phyloP scores from a whole-genome alignment of 345 rosid genomes.

The Brassica nigra region DNA sequence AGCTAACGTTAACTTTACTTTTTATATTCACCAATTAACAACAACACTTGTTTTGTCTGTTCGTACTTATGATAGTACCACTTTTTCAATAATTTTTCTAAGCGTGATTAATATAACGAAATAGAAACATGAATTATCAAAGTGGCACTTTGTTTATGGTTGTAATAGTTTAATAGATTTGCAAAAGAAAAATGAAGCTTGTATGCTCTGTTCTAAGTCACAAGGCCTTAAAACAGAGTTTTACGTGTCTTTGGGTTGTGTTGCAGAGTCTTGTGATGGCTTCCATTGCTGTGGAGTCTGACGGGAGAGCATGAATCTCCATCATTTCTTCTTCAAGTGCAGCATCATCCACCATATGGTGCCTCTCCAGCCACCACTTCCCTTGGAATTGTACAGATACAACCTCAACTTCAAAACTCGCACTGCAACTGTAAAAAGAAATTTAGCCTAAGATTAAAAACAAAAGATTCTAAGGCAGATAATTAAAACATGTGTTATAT shows the following conservation, averaged over 20 bases:
- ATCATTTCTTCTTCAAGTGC: no score
- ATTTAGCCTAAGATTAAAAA: no score
- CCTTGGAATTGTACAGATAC: no score
- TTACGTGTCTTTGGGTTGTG: constrained; percentile 31
- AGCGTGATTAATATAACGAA: no score
- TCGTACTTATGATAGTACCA: neutral
- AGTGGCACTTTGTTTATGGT: neutral
- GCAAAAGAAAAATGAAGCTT: neutral
- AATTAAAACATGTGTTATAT: no score
- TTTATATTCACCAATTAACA: neutral
- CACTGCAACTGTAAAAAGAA: no score
- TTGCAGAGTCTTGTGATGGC: constrained; percentile 51
- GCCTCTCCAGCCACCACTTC: no score
- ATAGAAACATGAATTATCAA: neutral
- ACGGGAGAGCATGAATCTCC: no score
- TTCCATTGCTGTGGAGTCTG: constrained; percentile 47
- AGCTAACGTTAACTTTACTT: neutral
- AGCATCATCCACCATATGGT: no score
- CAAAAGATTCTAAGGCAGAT: no score
- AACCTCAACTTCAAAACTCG: no score
- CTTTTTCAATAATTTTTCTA: no score
- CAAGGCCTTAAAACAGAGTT: neutral
- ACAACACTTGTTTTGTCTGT: neutral
- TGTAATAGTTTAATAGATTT: neutral
- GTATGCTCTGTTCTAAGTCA: constrained; percentile 3